Conservation (phyloP, 2,329 filamentous ascomycete genomes). For the Neopestalotiopsis sp. region DNA sequence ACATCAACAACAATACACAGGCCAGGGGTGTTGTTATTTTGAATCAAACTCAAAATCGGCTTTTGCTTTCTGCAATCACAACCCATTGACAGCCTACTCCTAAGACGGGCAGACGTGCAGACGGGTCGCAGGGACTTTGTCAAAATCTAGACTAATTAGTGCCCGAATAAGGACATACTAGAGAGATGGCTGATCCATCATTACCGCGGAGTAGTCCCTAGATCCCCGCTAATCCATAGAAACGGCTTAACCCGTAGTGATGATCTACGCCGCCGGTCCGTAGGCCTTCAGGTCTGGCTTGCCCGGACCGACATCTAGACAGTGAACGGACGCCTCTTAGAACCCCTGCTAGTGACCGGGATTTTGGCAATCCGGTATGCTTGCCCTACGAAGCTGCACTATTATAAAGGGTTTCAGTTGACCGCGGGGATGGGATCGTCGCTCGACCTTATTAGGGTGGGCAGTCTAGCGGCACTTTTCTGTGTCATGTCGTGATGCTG, state of each 20-base stretch:
- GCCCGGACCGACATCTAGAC: background rate
- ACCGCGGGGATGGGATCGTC: background rate
- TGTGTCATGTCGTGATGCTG: background rate
- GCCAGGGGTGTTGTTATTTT: background rate
- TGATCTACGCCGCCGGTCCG: background rate
- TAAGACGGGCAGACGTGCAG: background rate
- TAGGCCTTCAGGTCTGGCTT: background rate
- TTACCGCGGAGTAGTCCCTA: background rate
- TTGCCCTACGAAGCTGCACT: background rate
- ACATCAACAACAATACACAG: background rate
- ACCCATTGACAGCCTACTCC: background rate
- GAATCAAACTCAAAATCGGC: background rate
- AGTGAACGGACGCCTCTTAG: background rate
- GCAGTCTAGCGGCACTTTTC: background rate
- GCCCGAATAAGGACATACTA: background rate
- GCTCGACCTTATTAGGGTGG: background rate
- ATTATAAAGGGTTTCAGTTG: constrained; percentile 3
- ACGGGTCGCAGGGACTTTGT: background rate
- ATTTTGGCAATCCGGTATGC: background rate
- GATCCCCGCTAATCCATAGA: background rate
- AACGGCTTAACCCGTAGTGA: background rate
- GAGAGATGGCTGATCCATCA: background rate
- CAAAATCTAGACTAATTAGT: background rate
- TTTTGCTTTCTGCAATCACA: background rate
- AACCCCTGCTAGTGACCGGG: background rate